phyloP scores from a whole-genome alignment of 2,329 filamentous ascomycete species.

The Cladosporium halotolerans region DNA sequence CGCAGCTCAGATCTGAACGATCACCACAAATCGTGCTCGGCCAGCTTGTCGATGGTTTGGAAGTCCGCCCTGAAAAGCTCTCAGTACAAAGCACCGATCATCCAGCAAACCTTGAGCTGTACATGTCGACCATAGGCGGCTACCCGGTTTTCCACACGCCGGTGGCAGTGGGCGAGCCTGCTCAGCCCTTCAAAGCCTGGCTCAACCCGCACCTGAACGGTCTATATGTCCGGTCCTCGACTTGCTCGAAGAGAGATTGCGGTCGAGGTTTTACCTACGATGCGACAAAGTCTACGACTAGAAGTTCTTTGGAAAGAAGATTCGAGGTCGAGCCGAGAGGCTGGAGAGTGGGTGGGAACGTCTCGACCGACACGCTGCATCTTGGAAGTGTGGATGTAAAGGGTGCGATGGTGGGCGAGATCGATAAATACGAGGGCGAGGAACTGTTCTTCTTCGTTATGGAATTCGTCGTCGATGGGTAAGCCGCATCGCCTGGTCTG shows the following conservation, averaged over 20 bases:
- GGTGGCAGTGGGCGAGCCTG: neutral
- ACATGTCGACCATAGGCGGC: constrained; percentile 7
- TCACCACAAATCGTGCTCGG: no score
- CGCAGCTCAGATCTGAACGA: no score
- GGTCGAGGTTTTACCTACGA: neutral
- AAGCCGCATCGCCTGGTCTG: neutral
- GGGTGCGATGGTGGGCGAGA: neutral
- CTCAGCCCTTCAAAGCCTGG: constrained; percentile 6
- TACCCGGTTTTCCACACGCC: constrained; percentile 5
- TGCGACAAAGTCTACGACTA: neutral
- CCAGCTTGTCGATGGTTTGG: no score
- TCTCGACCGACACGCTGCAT: neutral
- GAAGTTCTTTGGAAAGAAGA: neutral
- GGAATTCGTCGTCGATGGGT: constrained; percentile 9
- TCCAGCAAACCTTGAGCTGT: neutral
- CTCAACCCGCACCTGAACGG: constrained; percentile 2
- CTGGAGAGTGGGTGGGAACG: constrained; percentile 1
- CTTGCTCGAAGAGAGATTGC: constrained; percentile 1
- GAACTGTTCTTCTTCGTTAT: constrained; percentile 4
- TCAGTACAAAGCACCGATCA: neutral
- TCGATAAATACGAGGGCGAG: constrained; percentile 5
- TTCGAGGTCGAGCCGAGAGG: constrained; percentile 3
- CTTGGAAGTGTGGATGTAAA: neutral
- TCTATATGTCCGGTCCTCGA: constrained; percentile 2
- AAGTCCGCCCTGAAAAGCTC: neutral